Percentiles rank a stretch among this genome's conserved stretches.
phyloP scores from a whole-genome alignment of 1,139 yeast species.

The Sugiyamaella novakii region DNA sequence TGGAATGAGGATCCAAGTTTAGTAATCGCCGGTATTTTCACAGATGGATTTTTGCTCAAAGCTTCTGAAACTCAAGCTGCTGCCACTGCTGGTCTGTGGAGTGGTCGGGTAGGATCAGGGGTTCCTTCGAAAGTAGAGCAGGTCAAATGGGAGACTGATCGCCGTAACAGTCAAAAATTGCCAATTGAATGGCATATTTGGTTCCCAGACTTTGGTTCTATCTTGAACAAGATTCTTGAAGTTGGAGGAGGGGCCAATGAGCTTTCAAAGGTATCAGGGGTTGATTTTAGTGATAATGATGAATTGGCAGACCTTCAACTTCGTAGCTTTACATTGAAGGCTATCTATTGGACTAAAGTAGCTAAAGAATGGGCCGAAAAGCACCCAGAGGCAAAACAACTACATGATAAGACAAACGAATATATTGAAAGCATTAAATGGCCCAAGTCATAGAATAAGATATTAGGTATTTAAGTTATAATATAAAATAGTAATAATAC shows the following conservation, averaged over 20 bases:
- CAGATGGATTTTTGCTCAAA: conserved; percentile 31
- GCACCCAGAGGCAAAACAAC: conserved; percentile 20
- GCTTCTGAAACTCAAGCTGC: conserved; percentile 32
- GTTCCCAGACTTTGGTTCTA: conserved; percentile 30
- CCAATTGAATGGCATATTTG: conserved; percentile 30
- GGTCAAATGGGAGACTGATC: conserved; percentile 28
- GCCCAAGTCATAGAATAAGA: conserved; percentile 5
- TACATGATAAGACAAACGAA: conserved; percentile 11
- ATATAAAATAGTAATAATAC: neutral
- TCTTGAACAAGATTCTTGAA: conserved; percentile 27
- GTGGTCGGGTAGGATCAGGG: conserved; percentile 16
- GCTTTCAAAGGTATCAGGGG: conserved; percentile 10
- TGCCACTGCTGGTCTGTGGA: conserved; percentile 32
- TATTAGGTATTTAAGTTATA: no score
- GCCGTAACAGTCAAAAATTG: conserved; percentile 19
- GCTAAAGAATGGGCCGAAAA: conserved; percentile 17
- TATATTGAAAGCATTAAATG: conserved; percentile 15
- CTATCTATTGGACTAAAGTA: conserved; percentile 17
- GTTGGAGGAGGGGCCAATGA: conserved; percentile 24
- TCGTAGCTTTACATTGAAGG: conserved; percentile 18
- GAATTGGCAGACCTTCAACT: conserved; percentile 6
- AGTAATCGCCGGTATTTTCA: conserved; percentile 28
- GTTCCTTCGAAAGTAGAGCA: conserved; percentile 27
- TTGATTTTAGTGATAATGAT: conserved; percentile 9
- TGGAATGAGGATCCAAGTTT: conserved; percentile 34